A percentile compares a stretch with the other conserved stretches of the same genome.
Evolutionary conservation across 352 stramenopile genomes (phyloP).

Genomic region (Phytopythium sindhum): DNA sequence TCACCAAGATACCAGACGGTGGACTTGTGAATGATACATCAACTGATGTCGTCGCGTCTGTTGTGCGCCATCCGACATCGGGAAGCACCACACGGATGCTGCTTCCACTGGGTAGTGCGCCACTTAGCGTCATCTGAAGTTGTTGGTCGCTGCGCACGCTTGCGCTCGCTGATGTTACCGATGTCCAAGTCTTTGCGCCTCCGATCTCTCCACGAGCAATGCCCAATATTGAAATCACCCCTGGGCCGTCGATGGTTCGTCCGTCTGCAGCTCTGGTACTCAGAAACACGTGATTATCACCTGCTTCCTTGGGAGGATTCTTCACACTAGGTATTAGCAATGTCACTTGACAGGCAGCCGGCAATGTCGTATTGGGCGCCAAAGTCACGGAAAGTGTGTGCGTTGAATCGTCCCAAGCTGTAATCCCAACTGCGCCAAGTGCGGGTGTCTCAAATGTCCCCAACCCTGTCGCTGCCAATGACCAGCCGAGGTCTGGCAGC

Average conservation of each 20-base stretch:
- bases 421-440: conserved; percentile 22
- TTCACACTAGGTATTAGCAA: conserved; percentile 31
- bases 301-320: conserved; percentile 57
- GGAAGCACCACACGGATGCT: conserved; percentile 34
- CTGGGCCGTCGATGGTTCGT: conserved; percentile 44
- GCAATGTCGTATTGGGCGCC: conserved; percentile 15
- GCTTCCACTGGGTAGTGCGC: conserved; percentile 49
- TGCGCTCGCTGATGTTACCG: conserved; percentile 33
- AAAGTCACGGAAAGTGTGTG: conserved; percentile 35
- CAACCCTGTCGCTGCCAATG: conserved; percentile 15
- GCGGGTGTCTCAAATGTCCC: conserved; percentile 33
- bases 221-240: conserved; percentile 32
- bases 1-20: conserved; percentile 25
- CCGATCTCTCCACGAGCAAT: conserved; percentile 33
- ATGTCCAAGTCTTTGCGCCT: conserved; percentile 35
- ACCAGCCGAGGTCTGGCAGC: conserved; percentile 44
- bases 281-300: conserved; percentile 34
- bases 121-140: conserved; percentile 38
- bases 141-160: conserved; percentile 56
- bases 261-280: conserved; percentile 33
- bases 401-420: conserved; percentile 30
- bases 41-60: conserved; percentile 4
- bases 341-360: conserved; percentile 24
- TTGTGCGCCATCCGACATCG: conserved; percentile 36
- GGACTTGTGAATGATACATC: conserved; percentile 31